Evolutionary conservation across 1,284 basidiomycete genomes (phyloP).

Genomic region (Irpex sp.): DNA sequence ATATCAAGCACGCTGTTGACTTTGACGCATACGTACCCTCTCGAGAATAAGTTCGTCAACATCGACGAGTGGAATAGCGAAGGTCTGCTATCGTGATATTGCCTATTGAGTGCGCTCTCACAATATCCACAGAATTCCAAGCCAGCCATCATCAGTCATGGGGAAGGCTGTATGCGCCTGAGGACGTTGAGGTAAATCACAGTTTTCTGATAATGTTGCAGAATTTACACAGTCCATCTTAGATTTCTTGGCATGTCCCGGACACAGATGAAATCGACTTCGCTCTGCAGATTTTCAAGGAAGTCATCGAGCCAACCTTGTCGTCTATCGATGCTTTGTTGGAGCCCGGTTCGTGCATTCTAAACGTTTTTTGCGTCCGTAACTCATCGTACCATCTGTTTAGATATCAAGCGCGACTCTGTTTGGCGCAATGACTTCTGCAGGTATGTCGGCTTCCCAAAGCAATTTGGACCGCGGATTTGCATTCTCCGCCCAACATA

Average conservation of each 20-base stretch:
- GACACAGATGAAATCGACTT: slow-evolving; percentile 68
- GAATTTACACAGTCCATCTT: slow-evolving; percentile 14
- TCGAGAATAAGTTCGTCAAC: slow-evolving; percentile 83
- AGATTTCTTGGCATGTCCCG: slow-evolving; percentile 81
- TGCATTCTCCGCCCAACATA: background rate
- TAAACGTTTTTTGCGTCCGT: background rate
- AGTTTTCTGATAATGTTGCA: background rate
- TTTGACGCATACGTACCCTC: slow-evolving; percentile 76
- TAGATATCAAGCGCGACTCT: slow-evolving; percentile 42
- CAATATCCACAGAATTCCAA: slow-evolving; percentile 55
- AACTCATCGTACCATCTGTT: slow-evolving; percentile 12
- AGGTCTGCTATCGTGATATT: slow-evolving; percentile 34
- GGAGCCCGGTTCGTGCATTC: slow-evolving; percentile 37
- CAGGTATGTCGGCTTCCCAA: slow-evolving; percentile 38
- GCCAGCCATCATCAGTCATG: slow-evolving; percentile 72
- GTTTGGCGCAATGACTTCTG: slow-evolving; percentile 90
- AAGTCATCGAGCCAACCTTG: slow-evolving; percentile 67
- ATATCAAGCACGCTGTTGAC: slow-evolving; percentile 73
- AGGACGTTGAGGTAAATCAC: slow-evolving; percentile 49
- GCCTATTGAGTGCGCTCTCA: background rate
- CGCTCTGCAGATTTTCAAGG: slow-evolving; percentile 66
- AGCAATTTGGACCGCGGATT: too few relatives aligned
- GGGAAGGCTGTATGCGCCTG: slow-evolving; percentile 63
- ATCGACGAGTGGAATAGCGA: slow-evolving; percentile 72
- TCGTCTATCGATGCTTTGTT: slow-evolving; percentile 57